Evolutionary conservation across 805 yeast species (phyloP).

Genomic region (Wickerhamiella cacticola): DNA sequence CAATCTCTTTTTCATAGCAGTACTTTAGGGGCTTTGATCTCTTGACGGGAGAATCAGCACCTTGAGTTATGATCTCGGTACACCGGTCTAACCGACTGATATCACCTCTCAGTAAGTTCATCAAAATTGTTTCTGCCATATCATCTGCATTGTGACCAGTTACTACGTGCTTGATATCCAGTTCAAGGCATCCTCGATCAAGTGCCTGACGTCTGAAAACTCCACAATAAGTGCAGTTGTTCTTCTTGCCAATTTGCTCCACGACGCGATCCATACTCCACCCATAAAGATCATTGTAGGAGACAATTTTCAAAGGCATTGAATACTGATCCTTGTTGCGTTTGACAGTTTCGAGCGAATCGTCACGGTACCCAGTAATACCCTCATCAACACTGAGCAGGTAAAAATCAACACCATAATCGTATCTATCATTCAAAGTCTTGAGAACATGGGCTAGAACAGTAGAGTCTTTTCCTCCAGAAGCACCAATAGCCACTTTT

Average conservation of each 20-base stretch:
- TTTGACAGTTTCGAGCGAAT: slow-evolving; percentile 90
- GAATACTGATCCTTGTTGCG: slow-evolving; percentile 77
- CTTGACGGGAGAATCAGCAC: slow-evolving; percentile 73
- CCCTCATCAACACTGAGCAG: slow-evolving; percentile 91
- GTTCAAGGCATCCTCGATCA: slow-evolving; percentile 85
- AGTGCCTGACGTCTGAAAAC: slow-evolving; percentile 92
- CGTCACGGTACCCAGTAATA: slow-evolving; percentile 92
- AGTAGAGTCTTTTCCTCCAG: slow-evolving; percentile 97
- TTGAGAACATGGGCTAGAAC: slow-evolving; percentile 83
- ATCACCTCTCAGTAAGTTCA: slow-evolving; percentile 94
- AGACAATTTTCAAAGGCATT: slow-evolving; percentile 68
- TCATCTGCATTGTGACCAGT: slow-evolving; percentile 99
- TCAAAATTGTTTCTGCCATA: slow-evolving; percentile 94
- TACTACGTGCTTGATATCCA: slow-evolving; percentile 79
- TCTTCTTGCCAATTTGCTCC: slow-evolving; percentile 81
- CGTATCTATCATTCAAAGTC: slow-evolving; percentile 72
- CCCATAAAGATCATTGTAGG: slow-evolving; percentile 78
- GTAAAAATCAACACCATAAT: slow-evolving; percentile 77
- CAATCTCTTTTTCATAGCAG: slow-evolving; percentile 94
- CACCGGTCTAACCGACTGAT: slow-evolving; percentile 83
- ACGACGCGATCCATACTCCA: slow-evolving; percentile 99
- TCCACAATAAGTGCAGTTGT: slow-evolving; percentile 96
- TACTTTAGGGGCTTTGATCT: slow-evolving; percentile 94
- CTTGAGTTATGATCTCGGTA: slow-evolving; percentile 70
- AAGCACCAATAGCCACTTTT: slow-evolving; percentile 90